Base-by-base conservation (phyloP, 805 yeast species). In the Lipomyces spencermartinsiae region DNA sequence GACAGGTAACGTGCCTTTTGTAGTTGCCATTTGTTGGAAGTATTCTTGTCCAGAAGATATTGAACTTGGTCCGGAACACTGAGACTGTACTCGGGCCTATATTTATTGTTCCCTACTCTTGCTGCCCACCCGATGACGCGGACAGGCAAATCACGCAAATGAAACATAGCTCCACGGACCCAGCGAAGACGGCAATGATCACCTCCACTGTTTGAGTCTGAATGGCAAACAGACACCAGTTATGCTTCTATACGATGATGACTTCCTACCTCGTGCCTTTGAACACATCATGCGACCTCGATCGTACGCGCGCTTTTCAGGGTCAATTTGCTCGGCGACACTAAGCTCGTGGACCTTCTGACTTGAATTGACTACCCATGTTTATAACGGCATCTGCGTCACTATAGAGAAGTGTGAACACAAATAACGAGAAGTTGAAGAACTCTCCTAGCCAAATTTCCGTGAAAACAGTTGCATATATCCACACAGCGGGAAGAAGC, bases 1-100 rank as follows among this genome's bases (percentile, higher is more conserved):
- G 29, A 57, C n/a, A 16, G 59, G 59, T 19, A 57, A 19, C 12
- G 9, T 33, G 16, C 46, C 59, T 19, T 29, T 25, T 16, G 59
- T 7, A 53, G 53, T 49, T 49, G 19, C 25, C 53, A 49, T 49
- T 49, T 49, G 25, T 5, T 12, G 10, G 0, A 4, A 49, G 53
- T 12, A 49, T 49, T 49, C 19, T 49, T 22, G 2, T 49, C 10
- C 25, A 22, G 19, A n/a, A 49, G 19, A 49, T 49, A 22, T 5
- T 8, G 53, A 49, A 49, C 53, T 49, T 49, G 53, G 53, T 49
- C 53, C 25, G 1, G 53, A 49, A n/a, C 53, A 49, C 19, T 49
- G 7, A 0, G 25, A 49, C 37, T 10, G 53, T 8, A 49, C 1
- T 7, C 53, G 53, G 25, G 10, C 25, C 19, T n/a, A 49, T 49